Evolutionary conservation across 768 basidiomycete genomes (phyloP), one percentile per base, ranked within the genome.

Genomic region (Lyophyllum decastes): DNA sequence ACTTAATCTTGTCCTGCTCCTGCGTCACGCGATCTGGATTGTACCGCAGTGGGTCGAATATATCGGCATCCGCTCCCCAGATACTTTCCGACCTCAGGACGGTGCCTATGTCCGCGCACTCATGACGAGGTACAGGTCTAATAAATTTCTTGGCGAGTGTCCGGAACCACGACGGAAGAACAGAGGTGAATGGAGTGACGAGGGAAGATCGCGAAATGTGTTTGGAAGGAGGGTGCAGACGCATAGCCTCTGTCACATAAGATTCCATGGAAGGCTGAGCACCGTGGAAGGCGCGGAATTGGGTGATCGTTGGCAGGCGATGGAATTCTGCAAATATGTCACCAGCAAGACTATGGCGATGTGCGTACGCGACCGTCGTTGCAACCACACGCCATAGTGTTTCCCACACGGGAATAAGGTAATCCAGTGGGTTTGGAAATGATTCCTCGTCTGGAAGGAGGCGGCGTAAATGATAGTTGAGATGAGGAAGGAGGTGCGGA

Each of bases 331-430:
- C 51, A 54, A 87, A 78, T 0, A 70, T 66, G 9, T 67, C 47
- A 33, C 59, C 48, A 10, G 63, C 58, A 0, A 57, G 55, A 9
- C 62, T 58, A 14, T 73, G 62, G 4, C 72, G 57, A n/a, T 72
- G 68, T 14, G 75, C 68, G 49, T 78, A 69, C 0, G 80, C 77
- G 0, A 81, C 64, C 0, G 72, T 63, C 6, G 72, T 70, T 1
- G 85, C 85, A 51, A 84, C 72, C 21, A 87, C 77, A 12, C 84
- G 78, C 87, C 87, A 87, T 45, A 87, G 68, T 0, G 81, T 82
- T 64, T 88, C 87, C 74, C 83, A 88, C 0, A 81, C 70, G 0
- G 86, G 86, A 44, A 87, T 76, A 54, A 88, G 73, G 55, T 76
- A 76, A 45, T 86, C 76, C 16, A 87, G 67, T 0, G 82, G 79